Evolutionary conservation across 352 stramenopile species (phyloP), one percentile per base, ranked within the genome.

Genomic region (Lagenidium giganteum): DNA sequence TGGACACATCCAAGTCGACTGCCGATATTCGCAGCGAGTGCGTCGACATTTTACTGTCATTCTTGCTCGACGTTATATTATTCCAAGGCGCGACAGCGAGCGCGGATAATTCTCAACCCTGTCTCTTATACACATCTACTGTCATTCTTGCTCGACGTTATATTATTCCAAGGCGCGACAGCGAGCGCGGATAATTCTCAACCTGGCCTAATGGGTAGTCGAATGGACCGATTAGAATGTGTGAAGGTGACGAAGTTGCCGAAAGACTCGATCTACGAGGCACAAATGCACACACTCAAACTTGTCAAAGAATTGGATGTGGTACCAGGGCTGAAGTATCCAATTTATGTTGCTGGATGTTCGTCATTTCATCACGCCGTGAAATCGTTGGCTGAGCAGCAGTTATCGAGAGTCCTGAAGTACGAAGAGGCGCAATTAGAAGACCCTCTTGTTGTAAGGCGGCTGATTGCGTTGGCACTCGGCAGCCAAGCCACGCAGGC

Each of bases 311-410:
- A 74, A 35, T 41, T 80, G 42, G 50, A 58, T 4, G 48, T 72
- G 8, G 44, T 68, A 1, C 65, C 47, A 7, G 61, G 51, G 22
- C 30, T 56, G 17, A 80, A 78, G 39, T 51, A 76, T 1, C n/a
- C n/a, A n/a, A n/a, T n/a, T 29, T 88, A 79, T 48, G 30, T 87
- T 9, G 70, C 65, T 5, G 75, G 74, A 2, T 64, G 58, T 35
- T 72, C 74, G 20, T 86, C 77, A 4, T 72, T 70, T 31, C 64
- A 87, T 42, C 80, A 92, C 39, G 52, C 61, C 2, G 53, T 92
- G 43, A 85, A 86, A 43, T 60, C 63, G 7, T 88, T 83, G 27
- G 69, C 72, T 14, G 70, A 88, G 16, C 77, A 89, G 18, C 72
- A 89, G 29, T 27, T 89, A 6, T 66, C 64, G 9, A 70, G 70